phyloP scores from a whole-genome alignment of 768 basidiomycete species.

The Tricholoma saponaceum region DNA sequence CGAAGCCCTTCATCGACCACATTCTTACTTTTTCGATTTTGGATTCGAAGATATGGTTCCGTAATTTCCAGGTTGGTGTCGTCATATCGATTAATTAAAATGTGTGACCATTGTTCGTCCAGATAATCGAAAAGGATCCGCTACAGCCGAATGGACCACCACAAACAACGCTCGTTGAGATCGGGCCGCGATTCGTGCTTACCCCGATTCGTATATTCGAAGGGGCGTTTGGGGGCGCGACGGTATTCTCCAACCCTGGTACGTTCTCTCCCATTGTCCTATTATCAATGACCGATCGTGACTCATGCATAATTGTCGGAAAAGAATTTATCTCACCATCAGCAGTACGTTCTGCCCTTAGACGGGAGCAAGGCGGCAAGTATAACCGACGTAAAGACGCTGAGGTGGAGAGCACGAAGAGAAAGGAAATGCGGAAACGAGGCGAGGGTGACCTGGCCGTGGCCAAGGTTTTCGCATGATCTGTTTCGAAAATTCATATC shows the following conservation, averaged over 20 bases:
- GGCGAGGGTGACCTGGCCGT: conserved; percentile 81
- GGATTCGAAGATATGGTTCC: conserved; percentile 98
- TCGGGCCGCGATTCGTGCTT: conserved; percentile 95
- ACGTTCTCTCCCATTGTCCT: conserved; percentile 23
- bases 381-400: conserved; percentile 82
- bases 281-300: neutral
- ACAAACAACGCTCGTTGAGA: conserved; percentile 88
- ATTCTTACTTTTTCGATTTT: conserved; percentile 94
- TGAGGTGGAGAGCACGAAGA: conserved; percentile 56
- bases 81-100: neutral
- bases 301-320: neutral
- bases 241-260: conserved; percentile 96
- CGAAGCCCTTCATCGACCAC: conserved; percentile 98
- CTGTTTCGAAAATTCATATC: conserved; percentile 1
- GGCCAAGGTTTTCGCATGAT: conserved; percentile 84
- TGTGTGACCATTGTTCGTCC: conserved; percentile 13
- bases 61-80: conserved; percentile 86
- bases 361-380: conserved; percentile 72
- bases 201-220: conserved; percentile 98
- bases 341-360: conserved; percentile 64
- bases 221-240: conserved; percentile 92
- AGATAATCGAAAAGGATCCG: conserved; percentile 96
- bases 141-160: conserved; percentile 81
- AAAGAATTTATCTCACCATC: conserved; percentile 92
- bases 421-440: conserved; percentile 60